Base-by-base conservation (phyloP, 225 moss, liverwort and hornwort genomes). In the Marchantia paleacea region DNA sequence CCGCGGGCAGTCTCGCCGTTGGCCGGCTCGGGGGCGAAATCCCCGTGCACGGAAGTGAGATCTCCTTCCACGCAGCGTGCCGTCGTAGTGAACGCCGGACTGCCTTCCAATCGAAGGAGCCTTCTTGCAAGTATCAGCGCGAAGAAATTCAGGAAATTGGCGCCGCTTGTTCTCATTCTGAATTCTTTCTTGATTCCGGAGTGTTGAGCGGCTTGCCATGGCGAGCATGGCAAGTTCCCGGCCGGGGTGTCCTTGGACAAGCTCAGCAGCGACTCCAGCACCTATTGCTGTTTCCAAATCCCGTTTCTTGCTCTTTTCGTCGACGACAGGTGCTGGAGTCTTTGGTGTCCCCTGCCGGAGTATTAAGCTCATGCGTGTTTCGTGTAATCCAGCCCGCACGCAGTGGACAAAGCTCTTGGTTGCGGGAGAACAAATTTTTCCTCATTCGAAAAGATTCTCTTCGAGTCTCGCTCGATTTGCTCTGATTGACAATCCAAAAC, bases 191-290 rank as follows among this genome's bases (percentile, higher is more conserved):
- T 57, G 13, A 57, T 57, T 57, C 57, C 2, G 19, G 57, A 12
- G 8, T 1, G 3, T 57, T 2, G 57, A 4, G 57, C 14, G 53
- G 14, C 72, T 73, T 73, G 73, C 51, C 73, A 73, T 73, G 74
- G 54, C 55, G 16, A 74, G 54, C 74, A 74, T 74, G 74, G 74
- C 54, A 74, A 74, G 28, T 74, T 74, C 55, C 55, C 53, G 13
- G 25, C 15, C 55, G 24, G 55, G 74, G 22, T 15, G 28, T 74
- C 25, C 28, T 74, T 74, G 28, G 53, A 55, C 54, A 24, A 54
- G 54, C 16, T 30, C 24, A 28, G 54, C 15, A 18, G 14, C 28
- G 24, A 13, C n/a, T 52, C 26, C 73, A 73, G 7, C 20, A 24
- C 49, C 18, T 8, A 11, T 47, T 24, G 15, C 9, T n/a, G 47